Evolutionary conservation across 106 monocot species (phyloP).

Genomic region (Acorus calamus): DNA sequence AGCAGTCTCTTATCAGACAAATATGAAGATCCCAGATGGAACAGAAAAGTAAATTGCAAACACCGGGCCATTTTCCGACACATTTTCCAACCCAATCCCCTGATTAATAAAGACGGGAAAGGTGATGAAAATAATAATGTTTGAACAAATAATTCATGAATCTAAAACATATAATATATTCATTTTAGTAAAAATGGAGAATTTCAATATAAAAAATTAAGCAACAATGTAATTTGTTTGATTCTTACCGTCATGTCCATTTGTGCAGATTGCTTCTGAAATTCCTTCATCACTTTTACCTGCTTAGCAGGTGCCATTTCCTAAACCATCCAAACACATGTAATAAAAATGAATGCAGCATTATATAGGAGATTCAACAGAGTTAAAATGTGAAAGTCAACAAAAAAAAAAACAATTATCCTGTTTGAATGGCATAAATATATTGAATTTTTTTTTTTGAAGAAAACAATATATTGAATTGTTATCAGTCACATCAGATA

Average conservation of each 20-base stretch:
- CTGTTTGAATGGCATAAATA: background rate
- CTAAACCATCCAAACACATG: constrained; percentile 37
- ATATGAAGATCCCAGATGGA: too few species aligned
- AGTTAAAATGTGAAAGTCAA: background rate
- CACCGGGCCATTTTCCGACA: too few species aligned
- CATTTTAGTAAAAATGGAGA: background rate
- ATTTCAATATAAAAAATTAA: background rate
- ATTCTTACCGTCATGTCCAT: constrained; percentile 92
- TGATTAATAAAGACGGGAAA: too few species aligned
- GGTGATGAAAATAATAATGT: too few species aligned
- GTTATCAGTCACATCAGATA: too few species aligned
- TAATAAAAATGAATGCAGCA: background rate
- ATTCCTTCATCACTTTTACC: constrained; percentile 77
- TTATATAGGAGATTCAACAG: background rate
- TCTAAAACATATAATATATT: background rate
- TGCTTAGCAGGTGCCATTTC: constrained; percentile 95
- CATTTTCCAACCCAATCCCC: background rate
- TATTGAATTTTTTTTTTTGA: too few species aligned
- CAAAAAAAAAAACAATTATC: background rate
- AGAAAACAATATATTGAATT: too few species aligned
- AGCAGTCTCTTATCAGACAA: constrained; percentile 4
- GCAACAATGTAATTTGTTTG: background rate
- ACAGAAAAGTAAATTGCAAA: too few species aligned
- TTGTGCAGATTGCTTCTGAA: constrained; percentile 93
- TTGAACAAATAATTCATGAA: too few species aligned